Conservation (phyloP, 2,329 filamentous ascomycete species). For the Aureobasidium mangrovei region DNA sequence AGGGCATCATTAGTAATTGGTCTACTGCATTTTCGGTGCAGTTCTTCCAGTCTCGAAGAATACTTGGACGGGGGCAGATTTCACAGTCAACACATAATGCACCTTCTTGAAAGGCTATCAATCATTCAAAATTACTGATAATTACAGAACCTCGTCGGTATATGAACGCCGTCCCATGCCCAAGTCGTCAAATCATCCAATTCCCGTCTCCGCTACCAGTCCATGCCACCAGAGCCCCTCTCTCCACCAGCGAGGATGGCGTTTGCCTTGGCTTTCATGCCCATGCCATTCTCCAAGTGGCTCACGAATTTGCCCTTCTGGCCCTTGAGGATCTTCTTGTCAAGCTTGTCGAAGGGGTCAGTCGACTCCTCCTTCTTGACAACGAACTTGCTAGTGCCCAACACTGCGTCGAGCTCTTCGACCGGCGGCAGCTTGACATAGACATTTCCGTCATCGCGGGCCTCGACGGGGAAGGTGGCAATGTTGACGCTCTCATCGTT, state of each 20-base stretch:
- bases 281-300: slow-evolving; percentile 37
- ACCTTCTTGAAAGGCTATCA: too few species aligned
- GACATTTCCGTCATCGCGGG: slow-evolving; percentile 64
- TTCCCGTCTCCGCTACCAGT: slow-evolving; percentile 30
- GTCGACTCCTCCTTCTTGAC: slow-evolving; percentile 61
- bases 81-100: too few species aligned
- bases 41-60: too few species aligned
- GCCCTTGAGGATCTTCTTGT: slow-evolving; percentile 49
- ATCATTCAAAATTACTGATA: too few species aligned
- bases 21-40: too few species aligned
- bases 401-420: slow-evolving; percentile 66
- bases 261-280: slow-evolving; percentile 35
- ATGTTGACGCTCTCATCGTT: slow-evolving; percentile 70
- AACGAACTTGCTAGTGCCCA: slow-evolving; percentile 72
- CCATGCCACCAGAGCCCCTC: slow-evolving; percentile 31
- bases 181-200: slow-evolving; percentile 2
- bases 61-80: too few species aligned
- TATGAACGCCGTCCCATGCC: slow-evolving; percentile 9
- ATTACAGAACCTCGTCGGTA: too few species aligned
- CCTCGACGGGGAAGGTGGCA: slow-evolving; percentile 71
- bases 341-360: slow-evolving; percentile 48
- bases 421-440: slow-evolving; percentile 74
- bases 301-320: slow-evolving; percentile 40
- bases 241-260: slow-evolving; percentile 40
- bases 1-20: too few species aligned